Conservation (phyloP, 2,329 filamentous ascomycete genomes). For the Dichotomopilus funicola region DNA sequence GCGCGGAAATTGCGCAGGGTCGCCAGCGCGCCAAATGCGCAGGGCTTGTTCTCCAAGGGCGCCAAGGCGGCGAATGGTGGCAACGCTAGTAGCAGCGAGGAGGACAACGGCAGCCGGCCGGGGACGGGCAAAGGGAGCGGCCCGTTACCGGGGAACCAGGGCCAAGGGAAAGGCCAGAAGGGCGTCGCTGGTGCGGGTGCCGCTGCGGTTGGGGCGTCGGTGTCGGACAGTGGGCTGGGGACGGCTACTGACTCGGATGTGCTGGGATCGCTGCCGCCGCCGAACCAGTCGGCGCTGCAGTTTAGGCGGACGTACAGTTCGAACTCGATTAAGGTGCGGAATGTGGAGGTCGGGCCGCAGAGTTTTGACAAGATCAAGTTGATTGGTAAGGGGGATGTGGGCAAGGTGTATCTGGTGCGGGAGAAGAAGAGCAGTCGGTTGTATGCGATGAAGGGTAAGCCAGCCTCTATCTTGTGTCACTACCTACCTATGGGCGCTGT, state of each 20-base stretch:
- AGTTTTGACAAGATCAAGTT: conserved; percentile 99
- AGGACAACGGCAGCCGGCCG: conserved; percentile 50
- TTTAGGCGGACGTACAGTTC: conserved; percentile 97
- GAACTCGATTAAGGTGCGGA: conserved; percentile 96
- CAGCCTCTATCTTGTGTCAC: too few relatives aligned
- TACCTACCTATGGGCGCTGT: too few relatives aligned
- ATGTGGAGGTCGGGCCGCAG: conserved; percentile 89
- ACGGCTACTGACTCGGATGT: conserved; percentile 41
- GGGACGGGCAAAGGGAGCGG: conserved; percentile 85
- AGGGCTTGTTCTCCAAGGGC: conserved; percentile 70
- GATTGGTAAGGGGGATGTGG: conserved; percentile 97
- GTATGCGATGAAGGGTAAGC: conserved; percentile 95
- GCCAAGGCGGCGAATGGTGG: conserved; percentile 38
- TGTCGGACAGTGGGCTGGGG: conserved; percentile 34
- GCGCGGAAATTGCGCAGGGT: conserved; percentile 89
- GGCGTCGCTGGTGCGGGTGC: conserved; percentile 40
- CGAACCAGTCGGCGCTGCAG: conserved; percentile 61
- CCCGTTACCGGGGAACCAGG: conserved; percentile 51
- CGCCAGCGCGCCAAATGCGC: conserved; percentile 92
- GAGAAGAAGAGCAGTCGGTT: conserved; percentile 95
- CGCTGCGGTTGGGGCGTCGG: conserved; percentile 24
- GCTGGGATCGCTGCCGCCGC: conserved; percentile 58
- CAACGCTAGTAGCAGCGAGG: conserved; percentile 31
- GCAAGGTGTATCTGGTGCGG: conserved; percentile 93
- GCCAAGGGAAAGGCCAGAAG: conserved; percentile 28